These are phyloP conservation scores for Candida neerlandica DNA, from an alignment of 1,139 yeast genomes.

Conservation along the genomic window DNA sequence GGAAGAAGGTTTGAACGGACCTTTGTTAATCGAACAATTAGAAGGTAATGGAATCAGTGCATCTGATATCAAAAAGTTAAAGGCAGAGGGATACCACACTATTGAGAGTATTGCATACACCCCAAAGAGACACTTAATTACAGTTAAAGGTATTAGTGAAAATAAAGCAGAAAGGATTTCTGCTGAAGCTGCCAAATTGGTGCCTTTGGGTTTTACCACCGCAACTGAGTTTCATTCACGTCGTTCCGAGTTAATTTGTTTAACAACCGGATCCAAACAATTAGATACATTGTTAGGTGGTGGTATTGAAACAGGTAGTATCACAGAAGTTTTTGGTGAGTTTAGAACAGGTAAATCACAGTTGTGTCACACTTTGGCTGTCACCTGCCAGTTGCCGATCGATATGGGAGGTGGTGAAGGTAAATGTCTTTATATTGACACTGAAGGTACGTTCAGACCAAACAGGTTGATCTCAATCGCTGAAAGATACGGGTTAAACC, in stretches of 20 bases:
- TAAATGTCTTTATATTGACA: conserved; percentile 91
- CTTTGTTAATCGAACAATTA: conserved; percentile 47
- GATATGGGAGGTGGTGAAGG: conserved; percentile 99
- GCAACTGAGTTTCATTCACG: conserved; percentile 94
- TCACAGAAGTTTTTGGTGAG: conserved; percentile 96
- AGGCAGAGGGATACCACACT: conserved; percentile 84
- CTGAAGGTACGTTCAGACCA: conserved; percentile 97
- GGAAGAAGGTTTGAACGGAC: conserved; percentile 44
- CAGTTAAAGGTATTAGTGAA: conserved; percentile 91
- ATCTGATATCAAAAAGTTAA: conserved; percentile 76
- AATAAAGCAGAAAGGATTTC: conserved; percentile 89
- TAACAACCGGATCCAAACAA: conserved; percentile 95
- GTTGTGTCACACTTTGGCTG: conserved; percentile 93
- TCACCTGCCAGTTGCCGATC: conserved; percentile 93
- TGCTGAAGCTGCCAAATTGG: conserved; percentile 80
- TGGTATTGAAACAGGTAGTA: conserved; percentile 96
- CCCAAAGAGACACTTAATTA: conserved; percentile 71
- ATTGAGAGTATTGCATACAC: conserved; percentile 92
- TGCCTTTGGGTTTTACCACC: conserved; percentile 96
- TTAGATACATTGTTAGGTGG: conserved; percentile 94
- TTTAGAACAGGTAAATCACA: conserved; percentile 98
- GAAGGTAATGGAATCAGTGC: conserved; percentile 88
- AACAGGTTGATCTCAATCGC: conserved; percentile 88
- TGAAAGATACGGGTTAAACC: conserved; percentile 86
- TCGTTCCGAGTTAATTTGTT: conserved; percentile 85